A percentile compares a stretch with the other conserved stretches of the same genome.
These are phyloP conservation scores for Pholiota conissans DNA, from an alignment of 768 basidiomycete species.

Conservation along the genomic window DNA sequence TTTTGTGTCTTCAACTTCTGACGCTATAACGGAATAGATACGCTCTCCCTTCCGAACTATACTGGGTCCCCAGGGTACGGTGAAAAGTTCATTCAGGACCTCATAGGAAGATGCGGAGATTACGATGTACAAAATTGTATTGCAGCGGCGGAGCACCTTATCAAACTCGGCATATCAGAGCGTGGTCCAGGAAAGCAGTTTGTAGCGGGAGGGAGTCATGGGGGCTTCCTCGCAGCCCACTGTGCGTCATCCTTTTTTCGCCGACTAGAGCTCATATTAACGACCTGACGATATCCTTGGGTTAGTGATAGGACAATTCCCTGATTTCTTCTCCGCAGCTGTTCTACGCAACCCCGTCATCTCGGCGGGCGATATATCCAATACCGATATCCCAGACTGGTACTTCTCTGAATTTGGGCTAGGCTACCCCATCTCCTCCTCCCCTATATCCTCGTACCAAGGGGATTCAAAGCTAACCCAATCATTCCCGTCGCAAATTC, in stretches of 20 bases:
- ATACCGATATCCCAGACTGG: slow-evolving; percentile 75
- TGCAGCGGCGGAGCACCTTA: slow-evolving; percentile 49
- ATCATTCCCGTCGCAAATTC: background rate
- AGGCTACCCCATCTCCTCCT: slow-evolving; percentile 36
- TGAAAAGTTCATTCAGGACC: slow-evolving; percentile 51
- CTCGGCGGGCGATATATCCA: slow-evolving; percentile 52
- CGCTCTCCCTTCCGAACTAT: slow-evolving; percentile 63
- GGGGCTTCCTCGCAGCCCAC: slow-evolving; percentile 63
- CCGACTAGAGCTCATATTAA: background rate
- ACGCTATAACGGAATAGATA: slow-evolving; percentile 40
- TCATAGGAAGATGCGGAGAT: slow-evolving; percentile 60
- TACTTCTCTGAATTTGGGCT: slow-evolving; percentile 49
- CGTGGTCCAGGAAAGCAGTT: slow-evolving; percentile 52
- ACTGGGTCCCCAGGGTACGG: slow-evolving; percentile 70
- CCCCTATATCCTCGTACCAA: slow-evolving; percentile 16
- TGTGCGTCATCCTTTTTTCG: slow-evolving; percentile 39
- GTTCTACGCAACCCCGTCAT: slow-evolving; percentile 72
- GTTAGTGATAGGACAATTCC: slow-evolving; percentile 63
- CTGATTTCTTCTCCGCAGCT: slow-evolving; percentile 60
- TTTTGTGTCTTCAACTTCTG: background rate
- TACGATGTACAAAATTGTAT: slow-evolving; percentile 70
- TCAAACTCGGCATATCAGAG: slow-evolving; percentile 47
- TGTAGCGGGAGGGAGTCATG: slow-evolving; percentile 68
- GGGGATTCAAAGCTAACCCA: slow-evolving; percentile 1
- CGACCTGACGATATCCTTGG: background rate